These are phyloP conservation scores for Fusarium udum DNA, from an alignment of 2,329 filamentous ascomycete genomes.

Conservation along the genomic window DNA sequence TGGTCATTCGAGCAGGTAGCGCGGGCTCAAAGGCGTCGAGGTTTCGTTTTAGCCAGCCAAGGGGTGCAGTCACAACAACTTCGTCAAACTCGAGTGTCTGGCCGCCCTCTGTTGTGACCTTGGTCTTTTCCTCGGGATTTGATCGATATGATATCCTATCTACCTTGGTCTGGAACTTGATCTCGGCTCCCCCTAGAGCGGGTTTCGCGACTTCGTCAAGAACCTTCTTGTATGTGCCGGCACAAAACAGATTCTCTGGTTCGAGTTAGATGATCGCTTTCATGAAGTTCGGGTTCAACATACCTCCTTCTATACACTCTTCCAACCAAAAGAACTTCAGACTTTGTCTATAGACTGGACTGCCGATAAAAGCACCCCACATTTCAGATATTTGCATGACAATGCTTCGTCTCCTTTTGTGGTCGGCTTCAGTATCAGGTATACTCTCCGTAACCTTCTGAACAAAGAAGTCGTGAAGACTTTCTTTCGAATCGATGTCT, in stretches of 20 bases:
- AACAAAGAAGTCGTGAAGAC: conserved; percentile 64
- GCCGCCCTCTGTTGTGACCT: conserved; percentile 58
- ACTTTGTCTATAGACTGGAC: conserved; percentile 70
- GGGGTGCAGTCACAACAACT: conserved; percentile 72
- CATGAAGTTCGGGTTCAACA: conserved; percentile 20
- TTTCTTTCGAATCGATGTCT: conserved; percentile 57
- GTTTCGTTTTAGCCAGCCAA: conserved; percentile 74
- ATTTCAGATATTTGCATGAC: conserved; percentile 66
- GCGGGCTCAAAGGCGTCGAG: conserved; percentile 67
- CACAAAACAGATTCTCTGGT: conserved; percentile 68
- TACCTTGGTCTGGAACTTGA: conserved; percentile 62
- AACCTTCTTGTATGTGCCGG: conserved; percentile 67
- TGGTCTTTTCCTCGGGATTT: conserved; percentile 47
- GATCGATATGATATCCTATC: conserved; percentile 52
- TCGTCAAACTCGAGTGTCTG: conserved; percentile 68
- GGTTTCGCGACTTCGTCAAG: conserved; percentile 67
- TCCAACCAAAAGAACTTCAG: conserved; percentile 82
- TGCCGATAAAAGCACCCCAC: conserved; percentile 79
- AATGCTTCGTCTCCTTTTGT: conserved; percentile 52
- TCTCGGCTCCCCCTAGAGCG: conserved; percentile 62
- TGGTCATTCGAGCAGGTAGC: conserved; percentile 64
- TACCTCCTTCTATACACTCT: conserved; percentile 78
- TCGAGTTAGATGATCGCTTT: neutral
- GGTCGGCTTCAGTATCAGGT: conserved; percentile 54
- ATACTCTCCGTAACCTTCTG: conserved; percentile 57